Evolutionary conservation across 2,329 filamentous ascomycete genomes (phyloP).

Genomic region (Fusarium odoratissimum): DNA sequence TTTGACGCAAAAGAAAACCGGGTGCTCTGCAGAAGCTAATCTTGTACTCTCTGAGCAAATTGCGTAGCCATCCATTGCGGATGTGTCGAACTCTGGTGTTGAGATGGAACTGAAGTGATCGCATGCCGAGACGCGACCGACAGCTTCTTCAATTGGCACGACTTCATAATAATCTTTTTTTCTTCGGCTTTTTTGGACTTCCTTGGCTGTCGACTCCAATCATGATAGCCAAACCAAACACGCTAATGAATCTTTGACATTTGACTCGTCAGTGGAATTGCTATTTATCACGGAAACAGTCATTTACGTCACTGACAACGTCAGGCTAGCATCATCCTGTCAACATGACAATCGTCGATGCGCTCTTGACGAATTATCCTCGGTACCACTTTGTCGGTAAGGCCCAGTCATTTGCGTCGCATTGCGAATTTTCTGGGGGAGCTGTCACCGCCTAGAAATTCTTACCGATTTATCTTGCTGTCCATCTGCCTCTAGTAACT

Average conservation of each 20-base stretch:
- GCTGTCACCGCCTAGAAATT: neutral
- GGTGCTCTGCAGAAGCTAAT: neutral
- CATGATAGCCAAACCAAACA: neutral
- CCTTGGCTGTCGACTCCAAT: neutral
- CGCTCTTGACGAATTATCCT: neutral
- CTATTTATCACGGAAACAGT: neutral
- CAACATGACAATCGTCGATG: neutral
- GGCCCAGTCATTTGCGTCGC: neutral
- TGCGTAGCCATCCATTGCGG: neutral
- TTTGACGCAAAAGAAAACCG: neutral
- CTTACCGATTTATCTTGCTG: neutral
- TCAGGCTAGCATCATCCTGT: neutral
- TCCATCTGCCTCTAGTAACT: too few relatives aligned
- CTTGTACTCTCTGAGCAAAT: neutral
- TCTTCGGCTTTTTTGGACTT: too few relatives aligned
- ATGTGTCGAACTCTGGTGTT: conserved; percentile 1
- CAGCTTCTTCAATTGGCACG: neutral
- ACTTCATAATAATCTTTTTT: neutral
- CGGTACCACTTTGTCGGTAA: neutral
- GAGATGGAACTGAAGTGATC: neutral
- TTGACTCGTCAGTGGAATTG: neutral
- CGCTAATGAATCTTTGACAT: neutral
- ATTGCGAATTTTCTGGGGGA: neutral
- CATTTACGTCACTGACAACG: neutral
- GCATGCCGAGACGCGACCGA: neutral